Evolutionary conservation across 345 rosid species (phyloP), one percentile per base, ranked within the genome.

Genomic region (Murraya koenigii): DNA sequence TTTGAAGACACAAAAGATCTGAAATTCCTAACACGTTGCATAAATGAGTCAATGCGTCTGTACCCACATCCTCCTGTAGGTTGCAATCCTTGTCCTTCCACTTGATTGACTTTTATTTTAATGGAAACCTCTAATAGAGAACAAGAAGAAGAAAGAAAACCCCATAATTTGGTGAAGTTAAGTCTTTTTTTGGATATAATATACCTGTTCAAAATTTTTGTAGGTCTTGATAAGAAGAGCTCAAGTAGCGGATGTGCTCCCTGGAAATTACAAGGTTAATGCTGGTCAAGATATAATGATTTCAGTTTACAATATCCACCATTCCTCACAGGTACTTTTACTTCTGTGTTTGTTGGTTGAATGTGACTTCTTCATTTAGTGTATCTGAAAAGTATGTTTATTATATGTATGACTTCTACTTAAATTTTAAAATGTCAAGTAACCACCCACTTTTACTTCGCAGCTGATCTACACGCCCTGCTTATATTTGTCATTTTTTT

Each of bases 41-140:
- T 95, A 77, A 91, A 85, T 11, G 97, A 95, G 89, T 95, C 99
- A 25, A 71, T 95, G 85, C 98, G 98, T 69, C 90, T 95, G 25
- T 95, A 92, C 72, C 99, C 99, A 47, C 99, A 95, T 82, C 99
- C 99, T 81, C 99, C 97, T 78, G 99, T 93, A 89, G 80, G 95
- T 84, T 82, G 79, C 87, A 22, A 20, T 38, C 69, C 78, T 74
- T 80, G 75, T 69, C 26, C 80, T 39, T 66, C 56, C 15, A 26
- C 22, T 5, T 52, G 54, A 52, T 65, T 76, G 56, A 58, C 65
- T 33, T 33, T 44, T 28, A 49, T 35, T 47, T 39, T 5, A 36
- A 9, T 19, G 44, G 25, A 19, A 73, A 44, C 17, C 9, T 25
- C 35, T 17, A 28, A 41, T 47, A 28, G 1, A 14, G n/a, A 23